Conservation (phyloP, 352 stramenopile species). For the Phytophthora foliorum region DNA sequence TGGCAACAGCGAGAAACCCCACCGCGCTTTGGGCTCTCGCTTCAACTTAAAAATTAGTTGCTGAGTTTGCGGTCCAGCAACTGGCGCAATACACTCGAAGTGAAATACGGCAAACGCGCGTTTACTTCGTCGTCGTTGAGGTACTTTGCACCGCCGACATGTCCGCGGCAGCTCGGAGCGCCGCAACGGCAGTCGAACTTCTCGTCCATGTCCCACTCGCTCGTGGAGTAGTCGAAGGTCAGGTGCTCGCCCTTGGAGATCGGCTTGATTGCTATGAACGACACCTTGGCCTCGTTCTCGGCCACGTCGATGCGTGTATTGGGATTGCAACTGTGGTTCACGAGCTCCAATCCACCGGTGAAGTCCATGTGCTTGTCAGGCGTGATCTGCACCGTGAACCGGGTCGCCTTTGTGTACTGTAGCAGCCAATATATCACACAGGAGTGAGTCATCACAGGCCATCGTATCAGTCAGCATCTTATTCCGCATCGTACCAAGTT, state of each 20-base stretch:
- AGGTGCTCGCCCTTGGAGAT: slow-evolving; percentile 82
- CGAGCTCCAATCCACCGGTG: slow-evolving; percentile 83
- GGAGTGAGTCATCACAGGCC: slow-evolving; percentile 12
- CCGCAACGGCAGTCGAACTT: slow-evolving; percentile 91
- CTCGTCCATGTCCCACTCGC: slow-evolving; percentile 94
- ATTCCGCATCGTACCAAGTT: slow-evolving; percentile 59
- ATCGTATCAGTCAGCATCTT: neutral
- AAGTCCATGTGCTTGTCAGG: slow-evolving; percentile 87
- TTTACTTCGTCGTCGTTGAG: slow-evolving; percentile 65
- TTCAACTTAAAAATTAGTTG: slow-evolving; percentile 38
- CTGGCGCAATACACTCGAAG: slow-evolving; percentile 72
- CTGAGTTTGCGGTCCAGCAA: slow-evolving; percentile 66
- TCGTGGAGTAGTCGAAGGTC: slow-evolving; percentile 91
- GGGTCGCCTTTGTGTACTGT: slow-evolving; percentile 69
- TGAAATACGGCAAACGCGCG: slow-evolving; percentile 74
- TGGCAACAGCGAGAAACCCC: slow-evolving; percentile 3
- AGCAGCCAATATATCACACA: neutral
- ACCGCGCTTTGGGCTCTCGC: neutral
- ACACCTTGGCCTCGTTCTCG: slow-evolving; percentile 75
- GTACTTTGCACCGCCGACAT: slow-evolving; percentile 88
- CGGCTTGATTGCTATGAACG: slow-evolving; percentile 80
- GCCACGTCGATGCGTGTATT: slow-evolving; percentile 86
- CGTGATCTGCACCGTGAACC: slow-evolving; percentile 88
- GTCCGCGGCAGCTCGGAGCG: slow-evolving; percentile 60
- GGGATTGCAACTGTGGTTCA: slow-evolving; percentile 90